Conservation (phyloP, 768 basidiomycete species). For the Lactarius trivialis region DNA sequence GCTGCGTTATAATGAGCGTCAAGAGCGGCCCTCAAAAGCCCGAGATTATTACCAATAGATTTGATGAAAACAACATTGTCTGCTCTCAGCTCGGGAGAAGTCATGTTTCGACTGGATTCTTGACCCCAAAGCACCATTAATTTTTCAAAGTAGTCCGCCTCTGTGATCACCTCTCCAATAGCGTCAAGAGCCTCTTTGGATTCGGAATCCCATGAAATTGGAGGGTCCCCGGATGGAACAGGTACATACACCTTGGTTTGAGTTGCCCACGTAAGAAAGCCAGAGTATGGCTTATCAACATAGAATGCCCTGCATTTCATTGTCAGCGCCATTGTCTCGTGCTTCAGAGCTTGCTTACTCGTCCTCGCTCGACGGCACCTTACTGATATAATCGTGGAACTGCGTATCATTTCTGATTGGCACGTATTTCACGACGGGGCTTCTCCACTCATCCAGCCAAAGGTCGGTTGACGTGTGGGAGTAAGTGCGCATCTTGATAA, state of each 20-base stretch:
- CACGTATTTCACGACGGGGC: slow-evolving; percentile 48
- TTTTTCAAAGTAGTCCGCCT: slow-evolving; percentile 52
- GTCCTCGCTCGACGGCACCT: slow-evolving; percentile 15
- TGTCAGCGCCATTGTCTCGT: not conserved
- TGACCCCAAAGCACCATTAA: slow-evolving; percentile 69
- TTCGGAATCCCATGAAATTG: slow-evolving; percentile 46
- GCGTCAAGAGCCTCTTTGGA: slow-evolving; percentile 47
- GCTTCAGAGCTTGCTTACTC: slow-evolving; percentile 11
- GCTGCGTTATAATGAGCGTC: slow-evolving; percentile 36
- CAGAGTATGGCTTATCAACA: slow-evolving; percentile 69
- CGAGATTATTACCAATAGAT: slow-evolving; percentile 37
- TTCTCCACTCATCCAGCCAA: slow-evolving; percentile 69
- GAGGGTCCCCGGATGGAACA: slow-evolving; percentile 32
- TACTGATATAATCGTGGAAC: slow-evolving; percentile 42
- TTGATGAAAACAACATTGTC: slow-evolving; percentile 47
- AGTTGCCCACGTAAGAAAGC: slow-evolving; percentile 70
- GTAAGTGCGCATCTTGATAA: slow-evolving; percentile 73
- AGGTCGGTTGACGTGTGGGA: slow-evolving; percentile 55
- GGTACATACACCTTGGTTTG: slow-evolving; percentile 54
- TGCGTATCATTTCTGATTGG: slow-evolving; percentile 40
- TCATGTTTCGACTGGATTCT: slow-evolving; percentile 58
- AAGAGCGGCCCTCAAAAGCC: not conserved
- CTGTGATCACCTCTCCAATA: slow-evolving; percentile 41
- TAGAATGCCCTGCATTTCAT: slow-evolving; percentile 37
- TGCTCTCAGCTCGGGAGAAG: slow-evolving; percentile 49